A percentile compares a stretch with the other conserved stretches of the same genome.
phyloP scores from a whole-genome alignment of 1,284 basidiomycete genomes.

The Phlebopus sp. region DNA sequence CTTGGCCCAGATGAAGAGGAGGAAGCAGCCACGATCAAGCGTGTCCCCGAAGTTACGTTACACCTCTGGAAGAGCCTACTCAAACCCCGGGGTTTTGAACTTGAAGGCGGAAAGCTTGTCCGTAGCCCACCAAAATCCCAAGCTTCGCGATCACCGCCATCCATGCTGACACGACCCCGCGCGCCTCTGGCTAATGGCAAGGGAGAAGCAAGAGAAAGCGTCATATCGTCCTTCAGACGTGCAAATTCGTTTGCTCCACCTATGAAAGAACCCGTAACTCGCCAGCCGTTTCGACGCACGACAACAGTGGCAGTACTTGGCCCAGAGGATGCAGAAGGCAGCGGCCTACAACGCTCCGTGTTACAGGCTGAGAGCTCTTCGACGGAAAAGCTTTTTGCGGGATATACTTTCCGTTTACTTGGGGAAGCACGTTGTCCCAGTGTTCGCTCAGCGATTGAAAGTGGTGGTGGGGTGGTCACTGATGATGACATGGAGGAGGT shows the following conservation, averaged over 20 bases:
- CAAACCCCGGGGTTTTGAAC: constrained; percentile 58
- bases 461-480: constrained; percentile 48
- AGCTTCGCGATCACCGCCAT: constrained; percentile 12
- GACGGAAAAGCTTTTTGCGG: constrained; percentile 44
- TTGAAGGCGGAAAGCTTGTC: constrained; percentile 52
- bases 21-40: constrained; percentile 51
- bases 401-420: constrained; percentile 51
- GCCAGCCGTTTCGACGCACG: constrained; percentile 50
- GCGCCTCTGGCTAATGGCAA: constrained; percentile 1
- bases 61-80: constrained; percentile 68
- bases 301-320: constrained; percentile 24
- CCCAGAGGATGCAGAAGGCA: constrained; percentile 18
- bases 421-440: constrained; percentile 59
- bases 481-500: constrained; percentile 46
- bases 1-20: constrained; percentile 38
- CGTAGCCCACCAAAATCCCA: constrained; percentile 52
- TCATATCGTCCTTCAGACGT: constrained; percentile 55
- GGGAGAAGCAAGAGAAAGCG: constrained; percentile 35
- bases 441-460: constrained; percentile 57
- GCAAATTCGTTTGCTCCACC: constrained; percentile 55
- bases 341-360: constrained; percentile 9
- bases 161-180: constrained; percentile 14
- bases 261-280: constrained; percentile 26
- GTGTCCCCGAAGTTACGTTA: constrained; percentile 55
- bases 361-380: constrained; percentile 5